phyloP scores from a whole-genome alignment of 495 filamentous ascomycete genomes.

The Cercophora scortea region DNA sequence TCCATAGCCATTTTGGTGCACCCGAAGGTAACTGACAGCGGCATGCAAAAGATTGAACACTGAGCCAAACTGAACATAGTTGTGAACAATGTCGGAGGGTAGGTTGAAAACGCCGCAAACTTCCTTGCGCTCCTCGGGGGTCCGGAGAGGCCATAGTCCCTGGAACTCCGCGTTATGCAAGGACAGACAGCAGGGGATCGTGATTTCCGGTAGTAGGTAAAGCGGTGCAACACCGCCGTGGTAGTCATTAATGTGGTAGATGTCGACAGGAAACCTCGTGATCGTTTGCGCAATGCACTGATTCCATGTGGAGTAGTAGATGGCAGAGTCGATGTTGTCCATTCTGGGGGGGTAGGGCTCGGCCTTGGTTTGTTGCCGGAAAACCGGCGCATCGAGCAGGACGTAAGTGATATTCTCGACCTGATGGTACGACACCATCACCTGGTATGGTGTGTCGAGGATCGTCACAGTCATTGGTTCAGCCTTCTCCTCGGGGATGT shows the following conservation, averaged over 20 bases:
- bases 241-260: constrained; percentile 78
- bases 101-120: constrained; percentile 63
- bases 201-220: constrained; percentile 52
- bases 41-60: constrained; percentile 67
- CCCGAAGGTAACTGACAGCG: constrained; percentile 58
- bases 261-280: constrained; percentile 50
- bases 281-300: constrained; percentile 58
- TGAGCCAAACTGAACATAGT: constrained; percentile 59
- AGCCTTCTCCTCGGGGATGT: constrained; percentile 33
- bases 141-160: constrained; percentile 65
- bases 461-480: constrained; percentile 59
- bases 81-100: constrained; percentile 30
- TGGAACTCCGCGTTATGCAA: constrained; percentile 59
- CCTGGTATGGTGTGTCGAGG: constrained; percentile 51
- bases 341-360: constrained; percentile 64
- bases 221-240: constrained; percentile 64
- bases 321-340: constrained; percentile 63
- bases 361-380: constrained; percentile 54
- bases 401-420: constrained; percentile 68
- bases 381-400: constrained; percentile 61
- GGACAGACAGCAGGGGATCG: constrained; percentile 48
- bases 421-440: constrained; percentile 57
- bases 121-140: constrained; percentile 53
- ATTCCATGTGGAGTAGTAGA: constrained; percentile 70
- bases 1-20: constrained; percentile 67